Base-by-base conservation (phyloP, 1,284 basidiomycete genomes). In the Malassezia equina region DNA sequence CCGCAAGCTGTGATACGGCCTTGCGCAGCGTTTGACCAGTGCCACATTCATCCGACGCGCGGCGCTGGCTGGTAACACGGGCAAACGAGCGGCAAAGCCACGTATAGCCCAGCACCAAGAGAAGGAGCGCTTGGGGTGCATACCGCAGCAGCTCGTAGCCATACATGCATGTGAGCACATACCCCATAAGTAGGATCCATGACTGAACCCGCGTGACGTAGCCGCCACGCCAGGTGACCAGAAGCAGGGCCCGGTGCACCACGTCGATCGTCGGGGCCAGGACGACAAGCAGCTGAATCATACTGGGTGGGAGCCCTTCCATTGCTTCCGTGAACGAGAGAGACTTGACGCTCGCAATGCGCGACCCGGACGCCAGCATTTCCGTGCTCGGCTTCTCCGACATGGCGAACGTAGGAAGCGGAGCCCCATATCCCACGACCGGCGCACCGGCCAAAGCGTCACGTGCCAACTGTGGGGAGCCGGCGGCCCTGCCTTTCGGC, bases 131-230 rank as follows among this genome's bases (percentile, higher is more conserved):
- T 43, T 74, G 70, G 13, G 71, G 70, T 3, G 65, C 64, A 49
- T 71, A 74, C 1, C 71, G 60, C 12, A 74, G 25, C 2, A 67
- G 46, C 48, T 70, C 66, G 54, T 74, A 74, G 7, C 67, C 69
- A 50, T 64, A 69, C 31, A 71, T 59, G 54, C 70, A 68, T 13
- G 47, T 27, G 17, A 64, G 54, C 49, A 66, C 62, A 54, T 66
- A 73, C 3, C 50, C 55, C n/a, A 71, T 48, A 12, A 73, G 51
- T n/a, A 73, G 54, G 1, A 71, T 55, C 55, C 66, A 55, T 40
- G 66, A 69, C 12, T 60, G 58, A 0, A 61, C 52, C 9, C 44
- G 62, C 7, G 62, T 65, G 11, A 47, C 51, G 19, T 61, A 58
- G 9, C 66, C 65, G 17, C 62, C 63, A 2, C 67, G 66, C 71